Evolutionary conservation across 169 alveolate species (phyloP), one percentile per base, ranked within the genome.

Genomic region (Cryptosporidium xiaoi): DNA sequence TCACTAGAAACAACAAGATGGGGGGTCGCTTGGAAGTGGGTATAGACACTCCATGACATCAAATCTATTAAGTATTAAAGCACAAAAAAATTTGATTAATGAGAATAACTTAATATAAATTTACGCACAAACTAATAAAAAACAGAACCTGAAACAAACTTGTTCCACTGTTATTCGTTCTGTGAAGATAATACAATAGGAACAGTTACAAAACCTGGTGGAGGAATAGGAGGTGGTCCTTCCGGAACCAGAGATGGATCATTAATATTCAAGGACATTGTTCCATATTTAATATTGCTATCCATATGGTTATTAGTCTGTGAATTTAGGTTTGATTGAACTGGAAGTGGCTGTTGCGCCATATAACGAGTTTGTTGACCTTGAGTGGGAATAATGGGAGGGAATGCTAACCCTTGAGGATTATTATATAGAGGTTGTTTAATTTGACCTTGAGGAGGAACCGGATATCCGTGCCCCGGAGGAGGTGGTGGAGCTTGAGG

Each of bases 191-290:
- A 62, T 6, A 77, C 71, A 18, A 77, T 62, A n/a, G 85, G 85
- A 46, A 77, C 85, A 5, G 85, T 77, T 16, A 77, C 85, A 60
- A 31, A 77, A 13, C 85, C 85, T 27, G 85, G 85, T 7, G 85
- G 85, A 5, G 85, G 85, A 40, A 60, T 40, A 0, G 85, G 85
- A 4, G 85, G 85, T 8, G 85, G 85, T 5, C 85, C 85, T 60
- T 77, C 85, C 33, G 85, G 85, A 31, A 77, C 46, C 36, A 77
- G 40, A 2, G 69, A 56, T 20, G 85, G 85, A n/a, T 62, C 71
- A 12, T 56, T 69, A 44, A 77, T 51, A 24, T 58, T 56, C 5
- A 77, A 27, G 55, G 85, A 60, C 16, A 77, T 56, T 60, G 85
- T 77, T 10, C 85, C 85, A n/a, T 77, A 71, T 20, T n/a, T 62